These are phyloP conservation scores for Coffea eugenioides DNA, from an alignment of 257 asterid species.

Conservation along the genomic window DNA sequence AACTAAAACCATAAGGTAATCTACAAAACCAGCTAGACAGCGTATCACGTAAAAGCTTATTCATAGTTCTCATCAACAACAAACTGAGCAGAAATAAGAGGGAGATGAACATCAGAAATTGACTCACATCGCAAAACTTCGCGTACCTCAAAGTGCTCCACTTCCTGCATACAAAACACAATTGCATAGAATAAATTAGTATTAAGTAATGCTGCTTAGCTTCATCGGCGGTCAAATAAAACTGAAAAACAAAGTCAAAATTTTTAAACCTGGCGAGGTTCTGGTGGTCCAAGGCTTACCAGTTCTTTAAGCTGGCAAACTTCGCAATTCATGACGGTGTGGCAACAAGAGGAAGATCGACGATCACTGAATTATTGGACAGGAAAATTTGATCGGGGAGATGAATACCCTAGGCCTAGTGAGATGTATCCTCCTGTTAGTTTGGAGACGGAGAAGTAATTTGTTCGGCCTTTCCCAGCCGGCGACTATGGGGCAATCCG, in stretches of 20 bases:
- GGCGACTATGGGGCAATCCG: not conserved
- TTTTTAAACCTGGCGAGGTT: not conserved
- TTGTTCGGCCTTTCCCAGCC: conserved; percentile 6
- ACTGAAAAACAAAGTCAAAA: not conserved
- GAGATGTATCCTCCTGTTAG: not conserved
- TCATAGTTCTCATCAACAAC: not conserved
- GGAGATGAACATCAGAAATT: not conserved
- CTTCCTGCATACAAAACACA: conserved; percentile 46
- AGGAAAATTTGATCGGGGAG: conserved; percentile 20
- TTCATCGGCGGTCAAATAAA: not conserved
- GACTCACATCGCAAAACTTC: conserved; percentile 92
- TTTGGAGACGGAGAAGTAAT: not conserved
- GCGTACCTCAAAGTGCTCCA: conserved; percentile 88
- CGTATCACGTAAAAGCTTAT: not conserved
- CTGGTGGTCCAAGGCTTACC: conserved; percentile 35
- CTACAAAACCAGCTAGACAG: not conserved
- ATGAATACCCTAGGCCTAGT: not conserved
- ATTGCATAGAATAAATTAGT: conserved; percentile 8
- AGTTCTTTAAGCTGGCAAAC: conserved; percentile 53
- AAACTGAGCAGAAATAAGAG: not conserved
- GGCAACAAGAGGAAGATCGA: not conserved
- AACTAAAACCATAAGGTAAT: too few species aligned
- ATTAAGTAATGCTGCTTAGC: not conserved
- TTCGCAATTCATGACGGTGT: not conserved
- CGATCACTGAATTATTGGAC: conserved; percentile 7